Evolutionary conservation across 2,329 filamentous ascomycete species (phyloP).

Genomic region (Stachybotrys echinatus): DNA sequence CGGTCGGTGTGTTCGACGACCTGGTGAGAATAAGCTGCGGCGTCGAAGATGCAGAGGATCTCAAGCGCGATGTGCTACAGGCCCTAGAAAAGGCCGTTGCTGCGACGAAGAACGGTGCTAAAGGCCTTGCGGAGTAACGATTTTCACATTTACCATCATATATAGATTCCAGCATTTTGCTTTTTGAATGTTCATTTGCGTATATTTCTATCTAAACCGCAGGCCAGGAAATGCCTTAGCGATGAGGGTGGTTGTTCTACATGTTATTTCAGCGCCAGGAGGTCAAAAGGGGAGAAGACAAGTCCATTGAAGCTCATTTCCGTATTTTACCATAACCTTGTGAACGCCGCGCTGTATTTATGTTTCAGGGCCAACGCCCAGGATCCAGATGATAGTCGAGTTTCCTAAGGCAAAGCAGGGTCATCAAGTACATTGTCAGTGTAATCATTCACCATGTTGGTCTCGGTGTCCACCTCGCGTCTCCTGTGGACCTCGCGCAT

Average conservation of each 20-base stretch:
- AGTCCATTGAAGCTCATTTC: too few species aligned
- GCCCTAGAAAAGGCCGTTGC: constrained; percentile 72
- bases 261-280: too few species aligned
- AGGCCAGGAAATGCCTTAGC: too few species aligned
- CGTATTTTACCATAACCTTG: too few species aligned
- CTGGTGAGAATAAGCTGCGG: constrained; percentile 90
- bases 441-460: constrained; percentile 23
- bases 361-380: background rate
- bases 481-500: constrained; percentile 36
- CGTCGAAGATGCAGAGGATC: constrained; percentile 83
- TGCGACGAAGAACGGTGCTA: constrained; percentile 18
- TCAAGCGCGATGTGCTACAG: constrained; percentile 75
- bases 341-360: background rate
- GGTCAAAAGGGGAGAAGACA: too few species aligned
- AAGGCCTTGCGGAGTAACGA: constrained; percentile 8
- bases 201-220: too few species aligned
- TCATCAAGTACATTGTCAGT: constrained; percentile 19
- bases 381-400: background rate
- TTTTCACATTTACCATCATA: background rate
- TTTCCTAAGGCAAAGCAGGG: background rate
- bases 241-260: too few species aligned
- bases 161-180: background rate
- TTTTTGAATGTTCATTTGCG: too few species aligned
- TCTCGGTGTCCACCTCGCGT: constrained; percentile 21
- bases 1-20: constrained; percentile 91